A percentile compares a stretch with the other conserved stretches of the same genome.
Conservation (phyloP, 352 stramenopile genomes). For the Lagenidium sp. region DNA sequence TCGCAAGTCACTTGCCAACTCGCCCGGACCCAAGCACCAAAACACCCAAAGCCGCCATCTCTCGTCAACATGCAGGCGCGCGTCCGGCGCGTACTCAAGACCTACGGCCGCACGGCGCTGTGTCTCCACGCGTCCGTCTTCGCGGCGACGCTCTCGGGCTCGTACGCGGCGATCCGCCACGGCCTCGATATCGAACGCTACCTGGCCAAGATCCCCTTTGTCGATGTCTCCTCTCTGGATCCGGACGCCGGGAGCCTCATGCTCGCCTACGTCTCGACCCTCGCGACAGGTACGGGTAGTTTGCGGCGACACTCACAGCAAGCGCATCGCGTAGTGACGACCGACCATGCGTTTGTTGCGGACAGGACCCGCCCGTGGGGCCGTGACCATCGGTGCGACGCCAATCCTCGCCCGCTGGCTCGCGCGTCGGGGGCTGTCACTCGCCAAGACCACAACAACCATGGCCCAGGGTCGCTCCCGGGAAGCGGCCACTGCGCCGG, state of each 20-base stretch:
- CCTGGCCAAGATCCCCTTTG: slow-evolving; percentile 52
- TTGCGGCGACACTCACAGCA: too few species aligned
- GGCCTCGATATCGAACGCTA: slow-evolving; percentile 52
- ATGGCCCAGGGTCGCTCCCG: too few species aligned
- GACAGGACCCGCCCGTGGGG: slow-evolving; percentile 48
- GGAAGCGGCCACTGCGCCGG: too few species aligned
- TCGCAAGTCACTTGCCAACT: too few species aligned
- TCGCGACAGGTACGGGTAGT: slow-evolving; percentile 51
- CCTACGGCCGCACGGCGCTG: slow-evolving; percentile 93
- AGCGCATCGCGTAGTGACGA: too few species aligned
- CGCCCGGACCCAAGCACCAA: background rate
- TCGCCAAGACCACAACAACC: too few species aligned
- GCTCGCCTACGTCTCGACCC: slow-evolving; percentile 91
- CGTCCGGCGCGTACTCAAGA: slow-evolving; percentile 76
- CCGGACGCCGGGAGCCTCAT: slow-evolving; percentile 55
- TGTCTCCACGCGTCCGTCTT: slow-evolving; percentile 93
- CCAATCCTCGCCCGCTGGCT: slow-evolving; percentile 66
- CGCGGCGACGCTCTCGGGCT: slow-evolving; percentile 89
- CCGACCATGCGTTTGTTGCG: too few species aligned
- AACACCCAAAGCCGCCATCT: background rate
- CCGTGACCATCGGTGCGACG: slow-evolving; percentile 61
- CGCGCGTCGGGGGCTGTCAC: slow-evolving; percentile 18
- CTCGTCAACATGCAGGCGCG: slow-evolving; percentile 4
- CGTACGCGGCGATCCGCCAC: slow-evolving; percentile 57
- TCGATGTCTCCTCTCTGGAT: slow-evolving; percentile 63